phyloP scores from a whole-genome alignment of 2,329 filamentous ascomycete species.

The Colletotrichum destructivum region DNA sequence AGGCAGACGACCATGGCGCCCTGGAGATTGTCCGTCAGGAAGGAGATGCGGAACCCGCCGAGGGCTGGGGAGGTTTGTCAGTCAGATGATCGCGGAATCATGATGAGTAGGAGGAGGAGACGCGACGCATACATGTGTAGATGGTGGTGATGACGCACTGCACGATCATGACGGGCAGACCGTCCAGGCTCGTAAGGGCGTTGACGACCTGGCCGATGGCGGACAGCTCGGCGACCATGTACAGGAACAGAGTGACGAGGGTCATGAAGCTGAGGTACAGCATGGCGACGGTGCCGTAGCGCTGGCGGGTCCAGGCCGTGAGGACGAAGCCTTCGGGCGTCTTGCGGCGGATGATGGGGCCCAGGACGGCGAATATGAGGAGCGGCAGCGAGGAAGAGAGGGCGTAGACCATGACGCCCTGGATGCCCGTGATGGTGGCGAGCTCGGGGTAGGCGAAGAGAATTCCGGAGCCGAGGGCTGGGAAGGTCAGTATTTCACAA shows the following conservation, averaged over 20 bases:
- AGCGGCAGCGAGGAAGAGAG: conserved; percentile 80
- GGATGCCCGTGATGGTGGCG: conserved; percentile 83
- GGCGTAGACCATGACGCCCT: conserved; percentile 84
- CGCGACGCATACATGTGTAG: conserved; percentile 77
- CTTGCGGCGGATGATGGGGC: conserved; percentile 83
- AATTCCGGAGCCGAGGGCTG: conserved; percentile 87
- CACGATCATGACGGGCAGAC: conserved; percentile 82
- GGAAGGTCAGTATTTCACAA: conserved; percentile 58
- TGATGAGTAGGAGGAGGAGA: neutral
- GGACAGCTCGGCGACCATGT: conserved; percentile 89
- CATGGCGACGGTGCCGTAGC: conserved; percentile 79
- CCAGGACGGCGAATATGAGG: conserved; percentile 80
- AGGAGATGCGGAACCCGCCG: conserved; percentile 87
- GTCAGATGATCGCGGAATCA: conserved; percentile 28
- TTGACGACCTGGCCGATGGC: conserved; percentile 85
- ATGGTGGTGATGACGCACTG: conserved; percentile 84
- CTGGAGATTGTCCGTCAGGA: conserved; percentile 87
- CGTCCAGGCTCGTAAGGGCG: conserved; percentile 81
- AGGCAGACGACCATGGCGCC: conserved; percentile 83
- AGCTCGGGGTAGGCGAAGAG: conserved; percentile 88
- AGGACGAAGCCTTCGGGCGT: conserved; percentile 88
- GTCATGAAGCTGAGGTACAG: conserved; percentile 85
- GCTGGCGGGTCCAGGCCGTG: conserved; percentile 86
- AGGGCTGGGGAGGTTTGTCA: conserved; percentile 66
- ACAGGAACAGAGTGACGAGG: conserved; percentile 85